A percentile compares a stretch with the other conserved stretches of the same genome.
These are phyloP conservation scores for Fusarium mexicanum DNA, from an alignment of 2,329 filamentous ascomycete genomes.

Conservation along the genomic window DNA sequence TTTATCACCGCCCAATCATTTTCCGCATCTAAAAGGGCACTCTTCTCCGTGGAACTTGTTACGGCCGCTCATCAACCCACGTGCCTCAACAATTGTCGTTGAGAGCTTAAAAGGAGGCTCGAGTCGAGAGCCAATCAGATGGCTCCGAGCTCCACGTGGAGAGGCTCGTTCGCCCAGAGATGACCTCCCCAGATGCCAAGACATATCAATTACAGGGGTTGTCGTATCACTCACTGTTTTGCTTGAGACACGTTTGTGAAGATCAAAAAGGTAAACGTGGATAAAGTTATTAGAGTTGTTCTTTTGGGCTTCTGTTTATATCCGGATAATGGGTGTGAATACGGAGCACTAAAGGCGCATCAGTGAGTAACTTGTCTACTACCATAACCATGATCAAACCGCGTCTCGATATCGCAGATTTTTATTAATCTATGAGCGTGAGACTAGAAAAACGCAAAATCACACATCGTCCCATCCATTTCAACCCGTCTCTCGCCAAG, in stretches of 20 bases:
- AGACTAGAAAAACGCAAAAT: background rate
- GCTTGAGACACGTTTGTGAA: background rate
- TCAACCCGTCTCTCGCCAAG: conserved; percentile 4
- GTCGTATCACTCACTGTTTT: background rate
- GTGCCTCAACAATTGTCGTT: conserved; percentile 28
- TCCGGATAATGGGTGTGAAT: background rate
- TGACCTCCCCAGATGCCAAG: conserved; percentile 24
- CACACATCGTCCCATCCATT: background rate
- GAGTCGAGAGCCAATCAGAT: conserved; percentile 12
- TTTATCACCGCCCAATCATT: rapidly evolving
- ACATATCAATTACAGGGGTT: conserved; percentile 4
- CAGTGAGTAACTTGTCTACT: no score
- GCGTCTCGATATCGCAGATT: background rate
- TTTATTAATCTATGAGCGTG: rapidly evolving
- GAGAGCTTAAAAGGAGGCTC: conserved; percentile 22
- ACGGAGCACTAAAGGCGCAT: no score
- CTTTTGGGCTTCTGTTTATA: background rate
- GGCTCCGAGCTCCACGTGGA: conserved; percentile 16
- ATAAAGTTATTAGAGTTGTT: background rate
- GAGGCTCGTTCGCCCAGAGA: conserved; percentile 18
- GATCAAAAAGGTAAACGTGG: background rate
- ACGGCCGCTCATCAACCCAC: conserved; percentile 17
- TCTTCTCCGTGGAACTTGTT: background rate
- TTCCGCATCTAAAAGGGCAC: rapidly evolving
- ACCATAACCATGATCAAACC: background rate